These are phyloP conservation scores for Phytophthora foliorum DNA, from an alignment of 352 stramenopile genomes.

Conservation along the genomic window DNA sequence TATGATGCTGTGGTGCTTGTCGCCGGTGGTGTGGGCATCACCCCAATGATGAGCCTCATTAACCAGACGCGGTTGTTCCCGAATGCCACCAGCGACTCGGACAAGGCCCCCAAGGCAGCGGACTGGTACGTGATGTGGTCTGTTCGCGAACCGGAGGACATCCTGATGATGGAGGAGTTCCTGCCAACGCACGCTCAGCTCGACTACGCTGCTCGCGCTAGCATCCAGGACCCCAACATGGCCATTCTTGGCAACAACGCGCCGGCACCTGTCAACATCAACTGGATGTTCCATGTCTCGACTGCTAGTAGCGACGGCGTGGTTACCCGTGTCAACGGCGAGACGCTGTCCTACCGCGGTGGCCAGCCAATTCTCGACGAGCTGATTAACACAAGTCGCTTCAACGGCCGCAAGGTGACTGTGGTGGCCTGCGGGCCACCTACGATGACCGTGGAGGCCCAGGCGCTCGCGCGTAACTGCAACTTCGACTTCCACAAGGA, in stretches of 20 bases:
- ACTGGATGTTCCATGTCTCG: slow-evolving; percentile 76
- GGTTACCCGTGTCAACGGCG: slow-evolving; percentile 60
- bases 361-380: slow-evolving; percentile 75
- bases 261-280: slow-evolving; percentile 50
- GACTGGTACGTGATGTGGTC: slow-evolving; percentile 78
- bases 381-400: slow-evolving; percentile 76
- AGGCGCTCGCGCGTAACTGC: slow-evolving; percentile 67
- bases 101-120: slow-evolving; percentile 39
- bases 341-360: slow-evolving; percentile 59
- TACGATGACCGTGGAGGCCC: slow-evolving; percentile 76
- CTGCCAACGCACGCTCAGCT: slow-evolving; percentile 61
- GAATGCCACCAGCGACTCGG: slow-evolving; percentile 6
- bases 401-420: slow-evolving; percentile 63
- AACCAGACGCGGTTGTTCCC: slow-evolving; percentile 72
- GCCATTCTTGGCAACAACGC: slow-evolving; percentile 32
- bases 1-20: slow-evolving; percentile 80
- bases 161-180: slow-evolving; percentile 82
- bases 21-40: slow-evolving; percentile 81
- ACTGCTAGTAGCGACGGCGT: slow-evolving; percentile 52
- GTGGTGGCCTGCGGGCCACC: slow-evolving; percentile 81
- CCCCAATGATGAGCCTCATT: slow-evolving; percentile 76
- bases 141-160: slow-evolving; percentile 61
- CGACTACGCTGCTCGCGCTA: slow-evolving; percentile 41
- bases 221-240: slow-evolving; percentile 63
- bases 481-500: slow-evolving; percentile 89